Conservation (phyloP, 2,329 filamentous ascomycete genomes). For the Botrytis aclada region DNA sequence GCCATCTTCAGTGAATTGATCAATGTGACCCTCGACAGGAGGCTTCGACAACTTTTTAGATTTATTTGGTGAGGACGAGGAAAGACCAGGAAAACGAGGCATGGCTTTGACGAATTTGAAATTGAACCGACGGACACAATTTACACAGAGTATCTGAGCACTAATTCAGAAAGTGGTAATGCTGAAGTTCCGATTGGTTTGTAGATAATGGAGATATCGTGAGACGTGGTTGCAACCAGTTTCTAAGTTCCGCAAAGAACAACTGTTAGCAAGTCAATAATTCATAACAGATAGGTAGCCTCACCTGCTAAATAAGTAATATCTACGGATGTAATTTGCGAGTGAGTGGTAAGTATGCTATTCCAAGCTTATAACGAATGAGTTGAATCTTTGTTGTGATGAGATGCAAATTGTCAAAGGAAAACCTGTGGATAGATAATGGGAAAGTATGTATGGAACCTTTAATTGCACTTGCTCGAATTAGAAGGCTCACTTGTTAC, state of each 20-base stretch:
- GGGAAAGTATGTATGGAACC: too few relatives aligned
- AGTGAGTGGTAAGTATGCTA: not conserved
- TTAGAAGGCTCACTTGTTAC: not conserved
- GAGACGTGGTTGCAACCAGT: not conserved
- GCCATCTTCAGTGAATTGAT: not conserved
- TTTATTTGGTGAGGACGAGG: too few relatives aligned
- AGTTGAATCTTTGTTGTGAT: not conserved
- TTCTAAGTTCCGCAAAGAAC: too few relatives aligned
- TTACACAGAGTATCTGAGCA: not conserved
- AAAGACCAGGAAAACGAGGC: too few relatives aligned
- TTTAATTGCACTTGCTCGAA: too few relatives aligned
- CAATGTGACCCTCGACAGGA: not conserved
- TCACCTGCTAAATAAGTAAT: not conserved
- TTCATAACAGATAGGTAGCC: not conserved
- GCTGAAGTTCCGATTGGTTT: not conserved
- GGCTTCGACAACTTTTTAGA: too few relatives aligned
- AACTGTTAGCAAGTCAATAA: not conserved
- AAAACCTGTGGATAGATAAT: not conserved
- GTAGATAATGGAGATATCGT: not conserved
- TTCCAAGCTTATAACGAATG: not conserved
- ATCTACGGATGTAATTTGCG: not conserved
- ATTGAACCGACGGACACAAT: too few relatives aligned
- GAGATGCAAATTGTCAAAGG: not conserved
- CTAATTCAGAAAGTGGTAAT: not conserved
- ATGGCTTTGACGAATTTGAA: too few relatives aligned